Conservation (phyloP, 2,329 filamentous ascomycete species). For the Simplicillium sp. region DNA sequence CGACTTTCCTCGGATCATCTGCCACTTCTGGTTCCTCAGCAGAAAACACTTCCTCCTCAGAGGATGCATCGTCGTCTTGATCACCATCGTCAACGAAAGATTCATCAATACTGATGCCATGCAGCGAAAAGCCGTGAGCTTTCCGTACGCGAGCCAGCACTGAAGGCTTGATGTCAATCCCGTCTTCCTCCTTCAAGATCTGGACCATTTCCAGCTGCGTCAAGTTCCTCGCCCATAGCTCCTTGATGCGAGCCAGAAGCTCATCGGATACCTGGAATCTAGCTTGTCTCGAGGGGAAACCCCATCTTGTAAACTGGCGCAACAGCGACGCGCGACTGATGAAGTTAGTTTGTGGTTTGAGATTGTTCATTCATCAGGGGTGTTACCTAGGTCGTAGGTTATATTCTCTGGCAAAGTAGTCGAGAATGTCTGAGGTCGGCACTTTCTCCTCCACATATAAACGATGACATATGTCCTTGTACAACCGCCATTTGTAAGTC, state of each 20-base stretch:
- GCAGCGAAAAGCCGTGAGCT: no score
- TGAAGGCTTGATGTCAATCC: slow-evolving; percentile 61
- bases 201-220: slow-evolving; percentile 65
- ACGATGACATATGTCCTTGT: no score
- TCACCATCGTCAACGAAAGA: neutral
- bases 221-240: slow-evolving; percentile 70
- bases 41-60: slow-evolving; percentile 6
- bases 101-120: slow-evolving; percentile 1
- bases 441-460: no score
- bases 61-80: slow-evolving; percentile 6
- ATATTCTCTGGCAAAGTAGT: no score
- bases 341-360: no score
- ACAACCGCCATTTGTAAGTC: no score
- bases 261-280: slow-evolving; percentile 60
- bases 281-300: slow-evolving; percentile 66
- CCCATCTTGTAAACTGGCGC: slow-evolving; percentile 64
- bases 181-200: slow-evolving; percentile 57
- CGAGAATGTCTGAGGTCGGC: no score
- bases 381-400: no score
- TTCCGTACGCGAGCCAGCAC: slow-evolving; percentile 59
- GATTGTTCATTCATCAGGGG: no score
- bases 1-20: neutral
- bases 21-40: slow-evolving; percentile 6
- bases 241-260: slow-evolving; percentile 59
- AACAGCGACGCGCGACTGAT: no score